Evolutionary conservation across 2,329 filamentous ascomycete genomes (phyloP).

Genomic region (Aspergillus glaucus): DNA sequence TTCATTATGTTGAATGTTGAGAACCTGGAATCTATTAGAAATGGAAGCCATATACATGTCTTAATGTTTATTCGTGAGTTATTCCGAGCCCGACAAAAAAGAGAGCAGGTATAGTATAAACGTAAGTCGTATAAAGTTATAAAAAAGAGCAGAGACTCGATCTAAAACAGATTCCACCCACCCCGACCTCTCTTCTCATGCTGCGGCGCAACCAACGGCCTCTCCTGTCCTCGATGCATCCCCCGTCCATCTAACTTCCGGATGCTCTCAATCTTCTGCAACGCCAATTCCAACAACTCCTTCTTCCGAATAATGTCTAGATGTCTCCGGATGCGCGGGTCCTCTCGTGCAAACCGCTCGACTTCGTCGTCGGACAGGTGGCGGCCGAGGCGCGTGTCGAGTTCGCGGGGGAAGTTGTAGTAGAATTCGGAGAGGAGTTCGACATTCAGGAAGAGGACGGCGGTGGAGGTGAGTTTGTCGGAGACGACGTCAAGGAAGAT

Average conservation of each 20-base stretch:
- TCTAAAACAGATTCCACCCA: slow-evolving; percentile 28
- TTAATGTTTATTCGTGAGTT: too few relatives aligned
- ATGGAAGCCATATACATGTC: too few relatives aligned
- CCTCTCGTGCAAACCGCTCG: slow-evolving; percentile 86
- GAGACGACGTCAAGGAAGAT: slow-evolving; percentile 97
- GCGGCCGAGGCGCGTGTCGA: slow-evolving; percentile 78
- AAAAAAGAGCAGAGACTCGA: background rate
- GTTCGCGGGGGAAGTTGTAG: slow-evolving; percentile 90
- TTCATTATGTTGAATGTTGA: background rate
- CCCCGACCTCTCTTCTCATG: slow-evolving; percentile 29
- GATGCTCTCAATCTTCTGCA: slow-evolving; percentile 92
- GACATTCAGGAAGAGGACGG: slow-evolving; percentile 94
- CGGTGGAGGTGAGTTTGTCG: slow-evolving; percentile 87
- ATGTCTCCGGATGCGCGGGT: slow-evolving; percentile 81
- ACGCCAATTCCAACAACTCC: slow-evolving; percentile 82
- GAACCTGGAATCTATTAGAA: background rate
- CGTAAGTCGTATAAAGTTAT: background rate
- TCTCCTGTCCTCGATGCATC: slow-evolving; percentile 45
- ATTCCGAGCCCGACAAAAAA: background rate
- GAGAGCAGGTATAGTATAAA: background rate
- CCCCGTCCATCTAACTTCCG: slow-evolving; percentile 73
- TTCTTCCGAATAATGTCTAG: slow-evolving; percentile 89
- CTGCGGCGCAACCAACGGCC: slow-evolving; percentile 24
- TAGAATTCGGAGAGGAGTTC: slow-evolving; percentile 96
- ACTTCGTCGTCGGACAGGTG: slow-evolving; percentile 73